Conservation (phyloP, 768 basidiomycete species). For the Pleurotus giganteus region DNA sequence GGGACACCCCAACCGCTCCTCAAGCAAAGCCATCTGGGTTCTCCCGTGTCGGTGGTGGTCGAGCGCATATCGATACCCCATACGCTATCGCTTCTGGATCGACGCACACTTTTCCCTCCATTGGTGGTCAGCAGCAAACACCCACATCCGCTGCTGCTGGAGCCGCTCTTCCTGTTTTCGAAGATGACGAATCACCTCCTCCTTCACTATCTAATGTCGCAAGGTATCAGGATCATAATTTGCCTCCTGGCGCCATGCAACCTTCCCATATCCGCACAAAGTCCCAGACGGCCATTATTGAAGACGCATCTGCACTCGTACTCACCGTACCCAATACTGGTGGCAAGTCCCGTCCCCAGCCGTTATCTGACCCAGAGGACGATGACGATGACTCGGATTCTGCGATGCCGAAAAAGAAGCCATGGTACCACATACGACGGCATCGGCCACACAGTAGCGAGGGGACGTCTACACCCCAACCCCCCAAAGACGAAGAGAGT, state of each 20-base stretch:
- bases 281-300: conserved; percentile 86
- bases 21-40: conserved; percentile 57
- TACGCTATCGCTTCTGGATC: conserved; percentile 72
- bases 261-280: conserved; percentile 69
- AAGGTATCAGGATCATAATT: conserved; percentile 28
- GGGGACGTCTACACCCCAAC: conserved; percentile 26
- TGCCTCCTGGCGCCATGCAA: conserved; percentile 65
- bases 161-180: conserved; percentile 21
- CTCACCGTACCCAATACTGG: conserved; percentile 11
- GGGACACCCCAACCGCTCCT: conserved; percentile 27
- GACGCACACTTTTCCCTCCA: conserved; percentile 65
- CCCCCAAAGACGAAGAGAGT: conserved; percentile 33
- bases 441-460: conserved; percentile 61
- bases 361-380: not conserved
- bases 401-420: conserved; percentile 55
- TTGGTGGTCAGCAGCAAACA: conserved; percentile 40
- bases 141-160: conserved; percentile 15
- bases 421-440: conserved; percentile 68
- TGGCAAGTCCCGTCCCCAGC: not conserved
- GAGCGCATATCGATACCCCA: conserved; percentile 81
- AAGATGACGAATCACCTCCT: conserved; percentile 45
- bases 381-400: conserved; percentile 38
- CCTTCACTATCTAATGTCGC: conserved; percentile 52
- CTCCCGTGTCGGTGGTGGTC: conserved; percentile 83
- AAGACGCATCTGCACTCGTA: conserved; percentile 44